A percentile compares a stretch with the other conserved stretches of the same genome.
These are phyloP conservation scores for Erythrophleum ivorense DNA, from an alignment of 331 rosid genomes.

Conservation along the genomic window DNA sequence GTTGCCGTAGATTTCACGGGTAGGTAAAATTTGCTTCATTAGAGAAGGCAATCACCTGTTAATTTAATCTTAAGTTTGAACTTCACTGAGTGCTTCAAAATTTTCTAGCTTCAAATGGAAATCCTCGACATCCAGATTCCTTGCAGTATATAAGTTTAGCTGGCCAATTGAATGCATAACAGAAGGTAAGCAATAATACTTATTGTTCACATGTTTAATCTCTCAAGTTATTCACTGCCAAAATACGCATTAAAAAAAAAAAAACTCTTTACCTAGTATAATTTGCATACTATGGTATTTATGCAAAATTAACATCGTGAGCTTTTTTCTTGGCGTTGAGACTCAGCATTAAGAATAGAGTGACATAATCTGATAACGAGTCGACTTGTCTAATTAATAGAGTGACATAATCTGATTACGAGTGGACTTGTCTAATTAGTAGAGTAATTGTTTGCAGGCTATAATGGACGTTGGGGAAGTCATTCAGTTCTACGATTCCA, in stretches of 20 bases:
- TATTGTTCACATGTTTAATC: not conserved
- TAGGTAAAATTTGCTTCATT: conserved; percentile 30
- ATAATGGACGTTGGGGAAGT: conserved; percentile 85
- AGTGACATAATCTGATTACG: not conserved
- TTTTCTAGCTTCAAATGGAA: conserved; percentile 85
- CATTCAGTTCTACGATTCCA: conserved; percentile 84
- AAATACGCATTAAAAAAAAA: not conserved
- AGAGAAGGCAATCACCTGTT: conserved; percentile 4
- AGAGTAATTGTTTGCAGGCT: conserved; percentile 54
- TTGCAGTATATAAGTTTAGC: conserved; percentile 66
- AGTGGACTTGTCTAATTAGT: no score
- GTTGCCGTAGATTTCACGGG: conserved; percentile 94
- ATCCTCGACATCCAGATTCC: conserved; percentile 64
- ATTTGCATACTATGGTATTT: no score
- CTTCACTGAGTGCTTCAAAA: conserved; percentile 37
- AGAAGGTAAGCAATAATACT: conserved; percentile 56
- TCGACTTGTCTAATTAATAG: conserved; percentile 30
- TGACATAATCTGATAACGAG: not conserved
- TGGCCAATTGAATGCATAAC: conserved; percentile 80
- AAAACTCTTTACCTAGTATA: not conserved
- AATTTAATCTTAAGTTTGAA: not conserved
- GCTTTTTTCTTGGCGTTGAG: not conserved
- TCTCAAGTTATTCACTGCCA: conserved; percentile 20
- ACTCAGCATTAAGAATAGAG: conserved; percentile 7
- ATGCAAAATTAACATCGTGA: not conserved